These are phyloP conservation scores for Neurospora sp. DNA, from an alignment of 495 filamentous ascomycete species.

Conservation along the genomic window DNA sequence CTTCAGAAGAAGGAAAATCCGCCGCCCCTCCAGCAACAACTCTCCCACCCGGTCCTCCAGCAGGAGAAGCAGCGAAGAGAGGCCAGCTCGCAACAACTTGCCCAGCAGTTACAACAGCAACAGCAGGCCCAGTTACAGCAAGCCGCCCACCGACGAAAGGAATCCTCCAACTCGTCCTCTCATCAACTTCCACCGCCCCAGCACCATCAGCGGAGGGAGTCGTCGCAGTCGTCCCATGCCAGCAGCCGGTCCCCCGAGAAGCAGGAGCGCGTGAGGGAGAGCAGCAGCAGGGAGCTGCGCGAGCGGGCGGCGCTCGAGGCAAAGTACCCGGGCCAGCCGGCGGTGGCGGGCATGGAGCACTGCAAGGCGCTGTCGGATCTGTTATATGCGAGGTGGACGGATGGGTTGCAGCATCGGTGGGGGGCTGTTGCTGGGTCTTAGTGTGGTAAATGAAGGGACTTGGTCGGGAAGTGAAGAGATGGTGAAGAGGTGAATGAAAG, in stretches of 20 bases:
- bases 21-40: neutral
- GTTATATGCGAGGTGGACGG: constrained; percentile 80
- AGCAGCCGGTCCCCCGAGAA: constrained; percentile 9
- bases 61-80: neutral
- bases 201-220: constrained; percentile 4
- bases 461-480: neutral
- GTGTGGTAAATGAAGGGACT: neutral
- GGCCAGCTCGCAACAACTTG: neutral
- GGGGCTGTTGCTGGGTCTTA: constrained; percentile 10
- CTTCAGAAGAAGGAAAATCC: neutral
- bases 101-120: neutral
- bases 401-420: constrained; percentile 77
- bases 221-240: neutral
- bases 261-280: constrained; percentile 4
- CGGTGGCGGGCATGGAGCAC: constrained; percentile 76
- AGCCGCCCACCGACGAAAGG: neutral
- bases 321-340: constrained; percentile 36
- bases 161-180: neutral
- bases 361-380: constrained; percentile 82
- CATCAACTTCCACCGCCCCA: constrained; percentile 3
- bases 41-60: neutral
- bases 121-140: neutral
- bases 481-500: neutral
- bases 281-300: constrained; percentile 19
- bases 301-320: constrained; percentile 40